These are phyloP conservation scores for Candida anglica DNA, from an alignment of 805 yeast species.

Conservation along the genomic window DNA sequence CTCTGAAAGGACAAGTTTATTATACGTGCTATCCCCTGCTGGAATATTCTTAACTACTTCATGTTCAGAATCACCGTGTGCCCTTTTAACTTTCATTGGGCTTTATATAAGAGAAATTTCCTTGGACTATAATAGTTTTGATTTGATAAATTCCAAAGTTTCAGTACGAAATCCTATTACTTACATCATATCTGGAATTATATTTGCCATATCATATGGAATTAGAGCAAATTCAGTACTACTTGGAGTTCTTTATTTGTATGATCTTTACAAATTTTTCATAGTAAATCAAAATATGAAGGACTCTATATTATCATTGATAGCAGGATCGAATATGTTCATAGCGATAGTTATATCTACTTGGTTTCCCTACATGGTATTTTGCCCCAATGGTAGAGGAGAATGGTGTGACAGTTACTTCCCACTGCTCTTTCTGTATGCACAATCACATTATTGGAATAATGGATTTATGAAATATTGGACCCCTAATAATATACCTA, in stretches of 20 bases:
- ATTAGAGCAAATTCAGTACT: slow-evolving; percentile 76
- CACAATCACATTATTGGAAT: slow-evolving; percentile 83
- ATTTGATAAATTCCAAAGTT: slow-evolving; percentile 9
- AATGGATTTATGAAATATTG: slow-evolving; percentile 80
- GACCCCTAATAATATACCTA: slow-evolving; percentile 77
- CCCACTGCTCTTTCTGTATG: slow-evolving; percentile 63
- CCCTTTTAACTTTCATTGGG: slow-evolving; percentile 56
- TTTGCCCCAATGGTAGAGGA: slow-evolving; percentile 70
- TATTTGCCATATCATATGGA: slow-evolving; percentile 54
- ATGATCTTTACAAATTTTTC: slow-evolving; percentile 42
- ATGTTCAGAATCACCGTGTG: slow-evolving; percentile 74
- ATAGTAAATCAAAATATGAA: slow-evolving; percentile 7
- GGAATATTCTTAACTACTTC: slow-evolving; percentile 73
- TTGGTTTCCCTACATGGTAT: slow-evolving; percentile 48
- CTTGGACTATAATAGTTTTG: slow-evolving; percentile 15
- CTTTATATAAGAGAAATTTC: slow-evolving; percentile 45
- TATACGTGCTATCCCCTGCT: slow-evolving; percentile 67
- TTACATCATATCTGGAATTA: slow-evolving; percentile 47
- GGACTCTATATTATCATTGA: slow-evolving; percentile 26
- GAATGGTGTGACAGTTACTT: slow-evolving; percentile 68
- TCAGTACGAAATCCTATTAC: slow-evolving; percentile 15
- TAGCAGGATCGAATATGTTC: slow-evolving; percentile 57
- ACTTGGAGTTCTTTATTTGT: slow-evolving; percentile 62
- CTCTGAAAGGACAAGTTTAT: slow-evolving; percentile 29
- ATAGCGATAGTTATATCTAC: slow-evolving; percentile 43